Percentiles rank a stretch among this genome's conserved stretches.
Evolutionary conservation across 1,284 basidiomycete genomes (phyloP).

Genomic region (Acaromyces ingoldii): DNA sequence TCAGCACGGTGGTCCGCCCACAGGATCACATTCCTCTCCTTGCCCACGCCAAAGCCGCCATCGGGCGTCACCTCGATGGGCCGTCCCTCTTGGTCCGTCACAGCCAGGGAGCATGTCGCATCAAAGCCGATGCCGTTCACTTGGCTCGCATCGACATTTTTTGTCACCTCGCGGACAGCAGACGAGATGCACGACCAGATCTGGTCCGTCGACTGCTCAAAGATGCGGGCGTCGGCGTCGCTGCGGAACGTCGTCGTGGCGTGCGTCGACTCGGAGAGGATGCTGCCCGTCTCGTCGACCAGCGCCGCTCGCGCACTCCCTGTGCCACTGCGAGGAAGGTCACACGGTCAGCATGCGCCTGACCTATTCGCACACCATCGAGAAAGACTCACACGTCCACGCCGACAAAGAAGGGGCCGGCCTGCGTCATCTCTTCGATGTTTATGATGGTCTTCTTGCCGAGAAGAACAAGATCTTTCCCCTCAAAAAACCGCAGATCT

Average conservation of each 20-base stretch:
- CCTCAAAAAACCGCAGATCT: no score
- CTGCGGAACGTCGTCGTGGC: conserved; percentile 80
- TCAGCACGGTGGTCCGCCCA: conserved; percentile 79
- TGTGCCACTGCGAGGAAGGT: conserved; percentile 61
- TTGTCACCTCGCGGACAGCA: conserved; percentile 67
- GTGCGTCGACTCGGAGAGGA: conserved; percentile 72
- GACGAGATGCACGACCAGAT: conserved; percentile 75
- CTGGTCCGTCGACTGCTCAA: conserved; percentile 70
- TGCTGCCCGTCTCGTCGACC: conserved; percentile 68
- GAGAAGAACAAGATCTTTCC: no score
- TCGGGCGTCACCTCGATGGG: conserved; percentile 71
- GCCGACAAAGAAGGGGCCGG: conserved; percentile 56
- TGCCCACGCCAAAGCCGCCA: not conserved
- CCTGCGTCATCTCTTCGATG: not conserved
- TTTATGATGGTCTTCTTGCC: no score
- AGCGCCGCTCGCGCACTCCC: conserved; percentile 87
- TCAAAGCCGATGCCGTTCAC: conserved; percentile 93
- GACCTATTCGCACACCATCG: no score
- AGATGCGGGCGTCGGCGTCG: conserved; percentile 78
- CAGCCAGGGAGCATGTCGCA: conserved; percentile 92
- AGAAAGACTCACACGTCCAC: conserved; percentile 57
- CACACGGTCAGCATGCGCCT: not conserved
- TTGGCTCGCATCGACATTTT: conserved; percentile 59
- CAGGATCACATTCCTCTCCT: conserved; percentile 36
- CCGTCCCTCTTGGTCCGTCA: conserved; percentile 64